These are phyloP conservation scores for Musa balbisiana DNA, from an alignment of 202 grass and related monocot species.

Conservation along the genomic window DNA sequence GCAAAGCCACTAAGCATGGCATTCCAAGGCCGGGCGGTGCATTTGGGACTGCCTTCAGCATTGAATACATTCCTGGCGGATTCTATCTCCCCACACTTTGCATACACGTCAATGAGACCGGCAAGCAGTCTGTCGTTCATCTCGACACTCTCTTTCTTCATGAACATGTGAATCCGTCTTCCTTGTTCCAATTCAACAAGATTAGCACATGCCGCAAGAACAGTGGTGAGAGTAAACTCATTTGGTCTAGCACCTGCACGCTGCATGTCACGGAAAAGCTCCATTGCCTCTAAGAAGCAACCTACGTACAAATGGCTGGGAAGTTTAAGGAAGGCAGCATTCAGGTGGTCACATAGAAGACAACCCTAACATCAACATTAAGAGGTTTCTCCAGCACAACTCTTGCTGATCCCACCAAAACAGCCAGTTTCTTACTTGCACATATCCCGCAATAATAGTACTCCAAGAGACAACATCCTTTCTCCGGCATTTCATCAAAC, in stretches of 20 bases:
- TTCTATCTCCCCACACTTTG: slow-evolving; percentile 10
- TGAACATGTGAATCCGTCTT: slow-evolving; percentile 18
- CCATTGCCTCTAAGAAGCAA: slow-evolving; percentile 12
- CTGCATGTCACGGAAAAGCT: slow-evolving; percentile 10
- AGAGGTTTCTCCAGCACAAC: not conserved
- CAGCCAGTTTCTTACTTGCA: not conserved
- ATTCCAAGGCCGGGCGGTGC: slow-evolving; percentile 12
- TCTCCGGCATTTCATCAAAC: slow-evolving; percentile 20
- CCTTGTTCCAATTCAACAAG: slow-evolving; percentile 5
- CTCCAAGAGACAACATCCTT: slow-evolving; percentile 18
- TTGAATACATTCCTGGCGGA: slow-evolving; percentile 8
- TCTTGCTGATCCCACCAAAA: not conserved
- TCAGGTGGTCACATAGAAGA: not conserved
- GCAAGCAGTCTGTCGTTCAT: slow-evolving; percentile 18
- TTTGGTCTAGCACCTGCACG: slow-evolving; percentile 10
- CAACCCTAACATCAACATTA: not conserved
- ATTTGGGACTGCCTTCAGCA: not conserved
- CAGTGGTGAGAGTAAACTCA: slow-evolving; percentile 14
- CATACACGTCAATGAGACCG: slow-evolving; percentile 14
- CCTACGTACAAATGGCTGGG: slow-evolving; percentile 7
- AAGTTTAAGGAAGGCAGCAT: slow-evolving; percentile 3
- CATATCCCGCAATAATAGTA: slow-evolving; percentile 7
- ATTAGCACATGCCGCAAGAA: slow-evolving; percentile 12
- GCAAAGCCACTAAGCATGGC: slow-evolving; percentile 17
- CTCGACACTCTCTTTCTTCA: not conserved